A percentile compares a stretch with the other conserved stretches of the same genome.
Conservation (phyloP, 1,284 basidiomycete genomes). For the Sphaerobolus stellatus region DNA sequence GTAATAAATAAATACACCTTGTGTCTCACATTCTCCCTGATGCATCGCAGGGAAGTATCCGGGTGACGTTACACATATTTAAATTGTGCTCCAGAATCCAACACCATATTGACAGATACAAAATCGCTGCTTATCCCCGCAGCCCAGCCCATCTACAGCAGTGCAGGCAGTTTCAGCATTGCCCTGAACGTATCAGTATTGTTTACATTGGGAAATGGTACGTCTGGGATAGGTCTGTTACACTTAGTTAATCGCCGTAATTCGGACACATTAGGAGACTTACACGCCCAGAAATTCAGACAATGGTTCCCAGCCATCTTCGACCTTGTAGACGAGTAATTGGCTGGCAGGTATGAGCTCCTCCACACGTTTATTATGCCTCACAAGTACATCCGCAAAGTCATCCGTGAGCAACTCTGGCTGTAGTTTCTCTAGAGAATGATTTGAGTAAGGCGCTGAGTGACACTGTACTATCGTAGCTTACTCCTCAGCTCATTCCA, state of each 20-base stretch:
- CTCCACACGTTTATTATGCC: not conserved
- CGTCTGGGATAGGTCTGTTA: not conserved
- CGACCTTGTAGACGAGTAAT: not conserved
- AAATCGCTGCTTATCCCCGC: too few relatives aligned
- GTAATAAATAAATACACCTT: too few relatives aligned
- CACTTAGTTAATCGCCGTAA: not conserved
- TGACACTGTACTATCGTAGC: too few relatives aligned
- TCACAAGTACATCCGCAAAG: not conserved
- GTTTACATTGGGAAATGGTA: not conserved
- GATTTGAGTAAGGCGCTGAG: too few relatives aligned
- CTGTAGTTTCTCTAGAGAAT: not conserved
- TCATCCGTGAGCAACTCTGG: not conserved
- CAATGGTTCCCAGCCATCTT: not conserved
- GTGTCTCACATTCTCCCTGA: too few relatives aligned
- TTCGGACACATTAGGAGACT: not conserved
- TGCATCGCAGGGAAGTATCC: too few relatives aligned
- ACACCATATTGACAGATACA: too few relatives aligned
- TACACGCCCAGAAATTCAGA: not conserved
- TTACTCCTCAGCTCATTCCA: too few relatives aligned
- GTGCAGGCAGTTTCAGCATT: too few relatives aligned
- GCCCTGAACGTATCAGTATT: not conserved
- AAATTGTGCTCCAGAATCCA: too few relatives aligned
- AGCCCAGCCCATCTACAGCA: too few relatives aligned
- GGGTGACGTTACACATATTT: too few relatives aligned
- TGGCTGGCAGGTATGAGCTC: not conserved